Base-by-base conservation (phyloP, 257 asterid genomes). In the Echium plantagineum region DNA sequence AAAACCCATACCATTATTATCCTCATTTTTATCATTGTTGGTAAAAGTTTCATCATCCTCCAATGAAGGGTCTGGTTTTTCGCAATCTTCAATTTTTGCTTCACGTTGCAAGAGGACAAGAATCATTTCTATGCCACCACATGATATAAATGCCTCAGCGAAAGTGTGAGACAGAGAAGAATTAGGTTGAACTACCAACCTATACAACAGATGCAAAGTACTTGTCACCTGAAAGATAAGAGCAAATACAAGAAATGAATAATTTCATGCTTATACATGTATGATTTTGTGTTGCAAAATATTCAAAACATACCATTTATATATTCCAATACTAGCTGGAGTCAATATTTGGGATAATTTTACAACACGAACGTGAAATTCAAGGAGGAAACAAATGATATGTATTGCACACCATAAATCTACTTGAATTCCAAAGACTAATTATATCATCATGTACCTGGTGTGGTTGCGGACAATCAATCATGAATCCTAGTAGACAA, bases 101-200 rank as follows among this genome's bases (percentile, higher is more conserved):
- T 91, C 98, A 48, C 90, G 96, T 81, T 91, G 98, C 82, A 91
- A 73, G 70, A 88, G 80, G 73, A 84, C 95, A 72, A 91, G 95
- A 74, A 91, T 90, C 61, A 96, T 85, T 71, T 91, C 98, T 71
- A 88, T 69, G 77, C 98, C 98, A 69, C 98, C 98, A 66, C 80
- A 78, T 26, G 96, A 82, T 64, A 85, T 74, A 77, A 91, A 88
- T 69, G 98, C 98, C 69, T 91, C 91, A 18, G 94, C 86, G 64
- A 91, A 91, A 72, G 83, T 78, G 71, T 84, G 83, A 70, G 98
- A 95, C 72, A 96, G 77, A 57, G 87, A 76, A 21, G 71, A 65
- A 71, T 91, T 91, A 57, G 98, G 98, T 72, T 91, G 98, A 60
- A 91, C 94, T 64, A 88, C 94, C 82, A 91, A 73, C 77, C 95